Evolutionary conservation across 2,329 filamentous ascomycete genomes (phyloP), one percentile per base, ranked within the genome.

Genomic region (Diaporthe sp.): DNA sequence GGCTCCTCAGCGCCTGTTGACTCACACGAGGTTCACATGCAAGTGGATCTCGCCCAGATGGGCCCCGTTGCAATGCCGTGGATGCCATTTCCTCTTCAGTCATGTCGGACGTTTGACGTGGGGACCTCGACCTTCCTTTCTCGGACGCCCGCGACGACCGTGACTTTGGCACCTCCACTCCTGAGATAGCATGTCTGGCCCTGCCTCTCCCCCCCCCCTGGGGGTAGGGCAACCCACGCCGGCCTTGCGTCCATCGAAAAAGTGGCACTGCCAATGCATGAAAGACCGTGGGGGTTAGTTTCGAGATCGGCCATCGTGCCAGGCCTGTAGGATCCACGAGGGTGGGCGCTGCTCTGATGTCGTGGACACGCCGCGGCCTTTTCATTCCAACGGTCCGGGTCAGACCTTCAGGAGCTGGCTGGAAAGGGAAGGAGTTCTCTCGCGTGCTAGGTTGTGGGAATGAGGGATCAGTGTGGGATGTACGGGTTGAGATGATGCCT

Each of bases 111-210:
- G 65, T 55, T 28, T 70, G 65, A 70, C 42, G 31, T 28, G 9
- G 25, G 28, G n/a, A 39, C n/a, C n/a, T 70, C 17, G 65, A 70
- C 65, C 65, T 70, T 70, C 65, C 65, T 42, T 55, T 70, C 65
- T 55, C 13, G 65, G 65, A 42, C 15, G n/a, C n/a, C 31, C 46
- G 49, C 49, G 65, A 42, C 65, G 49, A 28, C 65, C 65, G 5
- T 55, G 46, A 39, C 65, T 55, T 68, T n/a, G 46, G 46, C 65
- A 31, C 6, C 22, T 15, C 61, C 60, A n/a, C 25, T 53, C 22
- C 46, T 68, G 65, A 53, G 46, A 39, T 68, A 13, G 31, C 62
- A 25, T 31, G 42, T 44, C 60, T 51, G 9, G 62, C 58, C n/a
- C 12, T 28, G 15, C 22, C 62, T 25, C 8, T 6, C n/a, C 5